These are phyloP conservation scores for Dictyostelium capitatum DNA, from an alignment of 78 protist species.

Conservation along the genomic window DNA sequence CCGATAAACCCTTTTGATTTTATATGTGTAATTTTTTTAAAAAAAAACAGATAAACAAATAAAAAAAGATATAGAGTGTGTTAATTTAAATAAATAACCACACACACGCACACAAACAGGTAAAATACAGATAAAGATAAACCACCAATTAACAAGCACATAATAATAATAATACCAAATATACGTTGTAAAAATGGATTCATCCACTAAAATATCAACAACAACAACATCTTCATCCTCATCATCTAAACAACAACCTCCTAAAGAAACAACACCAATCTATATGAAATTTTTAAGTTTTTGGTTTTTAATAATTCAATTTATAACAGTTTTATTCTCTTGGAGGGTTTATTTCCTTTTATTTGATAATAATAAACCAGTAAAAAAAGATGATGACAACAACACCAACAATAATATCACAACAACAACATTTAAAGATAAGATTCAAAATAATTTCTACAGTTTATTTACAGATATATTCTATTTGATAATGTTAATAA, in stretches of 20 bases:
- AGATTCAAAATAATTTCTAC: conserved; percentile 17
- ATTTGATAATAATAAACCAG: background rate
- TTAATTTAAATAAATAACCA: background rate
- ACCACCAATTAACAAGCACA: background rate
- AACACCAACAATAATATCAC: background rate
- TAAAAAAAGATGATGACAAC: background rate
- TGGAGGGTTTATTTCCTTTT: conserved; percentile 17
- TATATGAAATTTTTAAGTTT: background rate
- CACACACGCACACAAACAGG: background rate
- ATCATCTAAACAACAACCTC: background rate
- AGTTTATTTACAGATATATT: conserved; percentile 26
- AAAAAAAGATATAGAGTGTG: background rate
- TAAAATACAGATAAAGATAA: background rate
- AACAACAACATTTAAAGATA: conserved; percentile 35
- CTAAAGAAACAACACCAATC: background rate
- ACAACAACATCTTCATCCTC: background rate
- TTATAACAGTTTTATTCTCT: conserved; percentile 9
- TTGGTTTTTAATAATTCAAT: conserved; percentile 26
- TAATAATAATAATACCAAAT: no score
- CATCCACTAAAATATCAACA: background rate
- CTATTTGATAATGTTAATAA: background rate
- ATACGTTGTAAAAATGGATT: background rate
- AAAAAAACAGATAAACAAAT: background rate
- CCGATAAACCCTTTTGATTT: background rate
- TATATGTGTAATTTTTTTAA: background rate